Percentiles rank a stretch among this genome's conserved stretches.
phyloP scores from a whole-genome alignment of 1,139 yeast genomes.

The Zhuliangozyma blackwelliae region DNA sequence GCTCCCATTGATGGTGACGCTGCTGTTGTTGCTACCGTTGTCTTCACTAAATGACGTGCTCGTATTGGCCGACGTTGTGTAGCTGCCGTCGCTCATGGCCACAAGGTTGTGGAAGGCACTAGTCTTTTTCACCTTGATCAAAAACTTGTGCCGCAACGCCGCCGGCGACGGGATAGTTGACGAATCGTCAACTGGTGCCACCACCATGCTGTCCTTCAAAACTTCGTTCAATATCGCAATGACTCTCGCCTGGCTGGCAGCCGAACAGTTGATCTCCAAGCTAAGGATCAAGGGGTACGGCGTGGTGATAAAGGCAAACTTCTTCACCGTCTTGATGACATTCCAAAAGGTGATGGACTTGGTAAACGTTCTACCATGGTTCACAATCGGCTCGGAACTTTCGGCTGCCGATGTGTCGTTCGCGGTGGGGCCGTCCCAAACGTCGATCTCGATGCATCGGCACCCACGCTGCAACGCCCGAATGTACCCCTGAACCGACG shows the following conservation, averaged over 20 bases:
- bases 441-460: constrained; percentile 86
- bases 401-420: constrained; percentile 4
- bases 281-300: constrained; percentile 87
- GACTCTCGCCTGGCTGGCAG: constrained; percentile 58
- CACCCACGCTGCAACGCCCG: constrained; percentile 88
- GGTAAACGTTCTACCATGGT: constrained; percentile 85
- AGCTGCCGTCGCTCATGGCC: constrained; percentile 21
- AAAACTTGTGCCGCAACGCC: constrained; percentile 60
- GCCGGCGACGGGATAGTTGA: constrained; percentile 64
- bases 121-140: constrained; percentile 73
- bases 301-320: constrained; percentile 80
- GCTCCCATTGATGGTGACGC: too few relatives aligned
- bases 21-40: constrained; percentile 10
- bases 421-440: constrained; percentile 73
- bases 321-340: constrained; percentile 68
- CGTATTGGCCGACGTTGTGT: constrained; percentile 24
- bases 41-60: constrained; percentile 49
- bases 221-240: constrained; percentile 47
- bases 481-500: constrained; percentile 90
- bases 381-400: constrained; percentile 67
- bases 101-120: constrained; percentile 19
- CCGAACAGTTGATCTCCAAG: constrained; percentile 75
- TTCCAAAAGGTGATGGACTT: constrained; percentile 63
- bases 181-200: constrained; percentile 30
- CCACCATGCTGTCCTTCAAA: constrained; percentile 58